Evolutionary conservation across 2,329 filamentous ascomycete genomes (phyloP).

Genomic region (Clonostachys sp.): DNA sequence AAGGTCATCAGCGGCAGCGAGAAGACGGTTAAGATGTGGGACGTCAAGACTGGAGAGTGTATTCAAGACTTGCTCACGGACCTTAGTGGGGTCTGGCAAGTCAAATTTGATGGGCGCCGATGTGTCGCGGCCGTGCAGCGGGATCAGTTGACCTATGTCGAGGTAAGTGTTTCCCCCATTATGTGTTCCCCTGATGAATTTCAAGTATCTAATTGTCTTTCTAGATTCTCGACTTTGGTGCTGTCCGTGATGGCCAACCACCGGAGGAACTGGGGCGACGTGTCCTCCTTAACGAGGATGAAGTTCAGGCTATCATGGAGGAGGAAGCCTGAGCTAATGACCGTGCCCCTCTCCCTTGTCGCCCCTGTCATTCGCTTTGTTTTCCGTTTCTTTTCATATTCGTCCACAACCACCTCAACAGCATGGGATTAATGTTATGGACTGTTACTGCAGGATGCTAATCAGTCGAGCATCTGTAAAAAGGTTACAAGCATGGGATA

Average conservation of each 20-base stretch:
- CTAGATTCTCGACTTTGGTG: conserved; percentile 95
- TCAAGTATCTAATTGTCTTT: not conserved
- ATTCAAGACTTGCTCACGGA: conserved; percentile 90
- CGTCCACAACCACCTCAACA: too few species aligned
- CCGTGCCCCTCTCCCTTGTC: too few species aligned
- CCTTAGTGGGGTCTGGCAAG: conserved; percentile 96
- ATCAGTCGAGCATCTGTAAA: too few species aligned
- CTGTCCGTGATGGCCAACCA: conserved; percentile 80
- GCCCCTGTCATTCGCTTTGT: too few species aligned
- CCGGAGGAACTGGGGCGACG: conserved; percentile 73
- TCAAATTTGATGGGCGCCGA: conserved; percentile 91
- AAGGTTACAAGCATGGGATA: too few species aligned
- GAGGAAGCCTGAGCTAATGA: too few species aligned
- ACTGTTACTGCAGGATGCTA: too few species aligned
- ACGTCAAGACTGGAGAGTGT: conserved; percentile 86
- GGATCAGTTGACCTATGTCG: conserved; percentile 88
- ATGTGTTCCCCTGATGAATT: not conserved
- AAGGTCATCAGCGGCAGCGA: conserved; percentile 97
- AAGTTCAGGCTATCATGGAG: conserved; percentile 24
- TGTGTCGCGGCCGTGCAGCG: conserved; percentile 96
- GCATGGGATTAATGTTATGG: too few species aligned
- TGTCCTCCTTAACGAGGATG: conserved; percentile 59
- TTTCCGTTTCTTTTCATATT: too few species aligned
- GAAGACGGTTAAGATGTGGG: conserved; percentile 97
- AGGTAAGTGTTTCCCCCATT: conserved; percentile 57